Evolutionary conservation across 179 eudicot species (phyloP), one percentile per base, ranked within the genome.

Genomic region (Silene coronaria): DNA sequence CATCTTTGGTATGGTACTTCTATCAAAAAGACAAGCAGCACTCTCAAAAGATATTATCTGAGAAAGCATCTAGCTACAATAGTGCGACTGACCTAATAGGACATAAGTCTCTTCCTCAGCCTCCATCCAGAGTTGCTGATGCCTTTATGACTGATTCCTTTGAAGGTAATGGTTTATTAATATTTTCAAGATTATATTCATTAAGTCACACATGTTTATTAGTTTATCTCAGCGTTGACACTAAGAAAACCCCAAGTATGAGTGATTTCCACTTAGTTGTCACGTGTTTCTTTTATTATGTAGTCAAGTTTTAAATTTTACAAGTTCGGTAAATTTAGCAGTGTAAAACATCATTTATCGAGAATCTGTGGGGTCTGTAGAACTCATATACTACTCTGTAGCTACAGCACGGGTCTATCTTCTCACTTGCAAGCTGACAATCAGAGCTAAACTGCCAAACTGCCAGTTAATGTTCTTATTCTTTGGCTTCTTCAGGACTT

Each of bases 11-110:
- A 64, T 94, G 86, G 84, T 86, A 80, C 75, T 22, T 87, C 30
- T 83, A 80, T 80, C 82, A 76, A 74, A 82, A 82, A 76, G 80
- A 80, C 42, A 87, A 85, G 77, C 79, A 27, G 79, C 77, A 80
- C 76, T 77, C 79, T 67, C 79, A 82, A 77, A 72, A 67, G 60
- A 82, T 77, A 76, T 80, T 80, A 26, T 88, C 88, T 16, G 95
- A 88, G 70, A 86, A 82, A 80, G 89, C 84, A 81, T 84, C 89
- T 45, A 92, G 89, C 80, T 82, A 46, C 78, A 88, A 79, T 75
- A 89, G 97, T 78, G 78, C 81, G 62, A 82, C 90, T 80, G 87
- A 90, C 81, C 82, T 92, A 71, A 88, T 89, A 63, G 86, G 86
- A 82, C 83, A 80, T 12, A 84, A 81, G 55, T 58, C 82, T 77